Conservation (phyloP, 169 alveolate species). For the Prorocentrum cordatum region DNA sequence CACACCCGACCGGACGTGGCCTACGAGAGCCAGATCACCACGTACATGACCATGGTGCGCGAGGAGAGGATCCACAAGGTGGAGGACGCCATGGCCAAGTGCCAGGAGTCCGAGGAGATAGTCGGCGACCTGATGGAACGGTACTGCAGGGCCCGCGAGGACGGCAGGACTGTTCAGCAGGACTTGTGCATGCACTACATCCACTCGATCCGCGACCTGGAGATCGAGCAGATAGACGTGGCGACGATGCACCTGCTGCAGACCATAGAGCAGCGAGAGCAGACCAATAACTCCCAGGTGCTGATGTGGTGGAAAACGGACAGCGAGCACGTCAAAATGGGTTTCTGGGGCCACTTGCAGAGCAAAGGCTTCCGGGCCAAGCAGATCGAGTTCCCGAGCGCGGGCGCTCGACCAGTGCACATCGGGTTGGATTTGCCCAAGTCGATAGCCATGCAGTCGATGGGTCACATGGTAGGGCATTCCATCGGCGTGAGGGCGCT, state of each 20-base stretch:
- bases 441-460: background rate
- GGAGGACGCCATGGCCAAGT: slow-evolving; percentile 45
- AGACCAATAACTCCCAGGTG: background rate
- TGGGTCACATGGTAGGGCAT: background rate
- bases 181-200: slow-evolving; percentile 63
- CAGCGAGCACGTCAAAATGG: background rate
- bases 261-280: background rate
- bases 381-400: slow-evolving; percentile 3
- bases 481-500: slow-evolving; percentile 8
- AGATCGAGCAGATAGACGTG: slow-evolving; percentile 26
- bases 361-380: slow-evolving; percentile 69
- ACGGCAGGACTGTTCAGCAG: slow-evolving; percentile 12
- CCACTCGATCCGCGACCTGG: slow-evolving; percentile 20
- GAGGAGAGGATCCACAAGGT: slow-evolving; percentile 25
- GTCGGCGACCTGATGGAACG: slow-evolving; percentile 28
- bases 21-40: slow-evolving; percentile 36
- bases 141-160: slow-evolving; percentile 43
- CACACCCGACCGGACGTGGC: slow-evolving; percentile 19
- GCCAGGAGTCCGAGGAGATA: slow-evolving; percentile 48
- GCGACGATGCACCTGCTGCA: slow-evolving; percentile 16
- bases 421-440: slow-evolving; percentile 45
- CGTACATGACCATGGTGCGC: slow-evolving; percentile 45
- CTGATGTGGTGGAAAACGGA: background rate
- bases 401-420: no score
- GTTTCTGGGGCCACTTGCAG: slow-evolving; percentile 68